Conservation (phyloP, 441 rosid species). For the Erysimum cheiri region DNA sequence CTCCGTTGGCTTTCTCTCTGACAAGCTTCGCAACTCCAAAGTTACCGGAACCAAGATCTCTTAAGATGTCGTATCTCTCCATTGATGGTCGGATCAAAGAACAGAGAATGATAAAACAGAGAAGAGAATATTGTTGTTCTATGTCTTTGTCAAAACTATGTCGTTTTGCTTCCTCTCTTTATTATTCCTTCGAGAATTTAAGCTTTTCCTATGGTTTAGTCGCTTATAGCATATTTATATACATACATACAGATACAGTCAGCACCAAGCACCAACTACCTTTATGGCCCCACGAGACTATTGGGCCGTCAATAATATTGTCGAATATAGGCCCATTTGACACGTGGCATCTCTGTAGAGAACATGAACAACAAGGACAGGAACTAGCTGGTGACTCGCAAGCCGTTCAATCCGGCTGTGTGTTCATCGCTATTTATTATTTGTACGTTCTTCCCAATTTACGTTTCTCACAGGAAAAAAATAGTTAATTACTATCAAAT, state of each 20-base stretch:
- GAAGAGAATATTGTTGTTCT: neutral
- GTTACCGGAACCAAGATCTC: constrained; percentile 76
- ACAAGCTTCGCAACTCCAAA: constrained; percentile 77
- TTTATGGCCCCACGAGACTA: constrained; percentile 4
- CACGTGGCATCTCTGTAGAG: constrained; percentile 28
- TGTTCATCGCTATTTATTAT: constrained; percentile 30
- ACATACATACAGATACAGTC: constrained; percentile 22
- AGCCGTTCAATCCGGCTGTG: constrained; percentile 25
- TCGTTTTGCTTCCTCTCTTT: constrained; percentile 20
- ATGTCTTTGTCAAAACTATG: constrained; percentile 8
- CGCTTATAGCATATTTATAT: constrained; percentile 17
- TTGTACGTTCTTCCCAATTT: constrained; percentile 25
- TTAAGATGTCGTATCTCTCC: constrained; percentile 68
- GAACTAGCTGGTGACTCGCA: constrained; percentile 31
- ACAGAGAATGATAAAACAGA: constrained; percentile 21
- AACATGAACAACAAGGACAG: constrained; percentile 18
- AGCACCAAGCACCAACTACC: constrained; percentile 40
- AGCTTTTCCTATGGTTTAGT: constrained; percentile 27
- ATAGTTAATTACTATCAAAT: neutral
- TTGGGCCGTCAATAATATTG: constrained; percentile 28
- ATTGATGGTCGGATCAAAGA: constrained; percentile 44
- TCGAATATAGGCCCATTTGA: constrained; percentile 16
- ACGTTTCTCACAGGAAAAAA: neutral
- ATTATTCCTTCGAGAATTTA: constrained; percentile 26
- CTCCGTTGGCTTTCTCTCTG: constrained; percentile 55